phyloP scores from a whole-genome alignment of 306 rosid genomes.

The Spatholobus suberectus region DNA sequence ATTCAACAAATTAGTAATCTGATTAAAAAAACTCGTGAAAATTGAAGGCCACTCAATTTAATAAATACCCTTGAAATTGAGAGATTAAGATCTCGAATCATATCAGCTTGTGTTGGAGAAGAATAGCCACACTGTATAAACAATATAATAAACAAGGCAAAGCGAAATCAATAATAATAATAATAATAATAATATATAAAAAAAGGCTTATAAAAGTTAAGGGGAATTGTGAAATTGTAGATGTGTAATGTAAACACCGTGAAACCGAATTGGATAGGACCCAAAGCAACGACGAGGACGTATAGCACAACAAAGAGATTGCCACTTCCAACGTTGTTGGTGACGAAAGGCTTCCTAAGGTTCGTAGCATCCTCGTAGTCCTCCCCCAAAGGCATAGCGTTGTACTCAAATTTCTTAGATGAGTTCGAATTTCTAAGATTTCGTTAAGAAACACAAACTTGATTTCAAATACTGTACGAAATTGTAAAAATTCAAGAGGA shows the following conservation, averaged over 20 bases:
- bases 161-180: neutral
- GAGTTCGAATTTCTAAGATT: neutral
- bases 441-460: slow-evolving; percentile 4
- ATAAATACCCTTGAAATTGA: slow-evolving; percentile 62
- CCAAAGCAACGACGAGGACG: slow-evolving; percentile 77
- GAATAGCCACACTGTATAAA: slow-evolving; percentile 69
- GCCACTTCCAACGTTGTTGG: slow-evolving; percentile 45
- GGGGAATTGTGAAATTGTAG: neutral
- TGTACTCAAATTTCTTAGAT: slow-evolving; percentile 3
- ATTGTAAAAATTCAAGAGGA: slow-evolving; percentile 15
- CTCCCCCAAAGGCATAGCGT: slow-evolving; percentile 55
- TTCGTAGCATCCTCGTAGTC: slow-evolving; percentile 57
- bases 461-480: neutral
- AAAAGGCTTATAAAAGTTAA: neutral
- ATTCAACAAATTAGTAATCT: slow-evolving; percentile 29
- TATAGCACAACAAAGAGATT: slow-evolving; percentile 63
- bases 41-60: neutral
- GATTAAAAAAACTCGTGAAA: neutral
- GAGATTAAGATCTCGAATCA: slow-evolving; percentile 65
- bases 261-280: slow-evolving; percentile 84
- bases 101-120: slow-evolving; percentile 69
- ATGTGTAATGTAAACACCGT: slow-evolving; percentile 46
- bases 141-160: neutral
- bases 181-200: neutral
- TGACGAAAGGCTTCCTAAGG: slow-evolving; percentile 61